These are phyloP conservation scores for Gloeopeniophorella convolvens DNA, from an alignment of 768 basidiomycete species.

Conservation along the genomic window DNA sequence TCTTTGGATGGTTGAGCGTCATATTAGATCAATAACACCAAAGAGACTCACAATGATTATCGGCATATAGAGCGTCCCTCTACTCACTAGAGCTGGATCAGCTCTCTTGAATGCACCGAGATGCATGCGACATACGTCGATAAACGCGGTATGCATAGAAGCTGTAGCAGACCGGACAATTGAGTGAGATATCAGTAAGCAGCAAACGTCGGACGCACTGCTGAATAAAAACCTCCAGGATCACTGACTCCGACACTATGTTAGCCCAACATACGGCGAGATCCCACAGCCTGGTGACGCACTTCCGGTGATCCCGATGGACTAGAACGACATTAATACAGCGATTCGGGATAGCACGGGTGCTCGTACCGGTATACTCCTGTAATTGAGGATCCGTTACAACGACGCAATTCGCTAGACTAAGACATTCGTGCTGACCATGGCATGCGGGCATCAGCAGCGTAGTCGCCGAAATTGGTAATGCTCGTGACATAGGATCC, in stretches of 20 bases:
- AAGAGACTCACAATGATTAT: background rate
- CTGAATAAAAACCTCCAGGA: background rate
- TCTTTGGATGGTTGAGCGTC: background rate
- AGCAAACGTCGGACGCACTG: background rate
- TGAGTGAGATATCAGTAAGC: too few species aligned
- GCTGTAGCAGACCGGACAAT: background rate
- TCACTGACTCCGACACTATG: background rate
- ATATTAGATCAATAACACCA: background rate
- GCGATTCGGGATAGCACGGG: background rate
- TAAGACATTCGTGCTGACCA: background rate
- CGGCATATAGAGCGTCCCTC: background rate
- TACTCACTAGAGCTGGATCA: background rate
- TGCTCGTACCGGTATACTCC: background rate
- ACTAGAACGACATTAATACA: background rate
- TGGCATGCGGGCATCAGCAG: background rate
- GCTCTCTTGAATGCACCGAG: background rate
- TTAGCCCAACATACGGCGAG: too few species aligned
- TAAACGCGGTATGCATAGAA: conserved; percentile 1
- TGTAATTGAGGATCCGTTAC: too few species aligned
- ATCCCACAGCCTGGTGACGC: too few species aligned
- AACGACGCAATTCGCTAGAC: background rate
- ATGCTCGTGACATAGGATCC: background rate
- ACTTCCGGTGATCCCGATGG: background rate
- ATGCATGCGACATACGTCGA: background rate
- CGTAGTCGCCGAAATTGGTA: background rate